Base-by-base conservation (phyloP, 371 early-diverging fungal genomes). In the Lichtheimia hyalospora region DNA sequence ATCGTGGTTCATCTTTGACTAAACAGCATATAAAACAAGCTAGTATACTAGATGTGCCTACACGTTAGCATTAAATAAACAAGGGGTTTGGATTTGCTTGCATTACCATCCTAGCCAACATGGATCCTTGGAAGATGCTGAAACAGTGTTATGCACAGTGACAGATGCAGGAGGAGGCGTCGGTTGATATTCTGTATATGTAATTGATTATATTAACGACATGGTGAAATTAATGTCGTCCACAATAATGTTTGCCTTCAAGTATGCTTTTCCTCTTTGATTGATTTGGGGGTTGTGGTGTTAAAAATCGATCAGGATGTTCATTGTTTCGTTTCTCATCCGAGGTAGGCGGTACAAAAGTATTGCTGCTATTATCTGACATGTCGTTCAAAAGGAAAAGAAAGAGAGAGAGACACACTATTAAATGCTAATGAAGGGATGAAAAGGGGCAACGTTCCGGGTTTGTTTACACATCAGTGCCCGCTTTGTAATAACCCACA, bases 101-200 rank as follows among this genome's bases (percentile, higher is more conserved):
- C 16, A 44, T 51, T 63, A 63, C 63, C 63, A 63, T 57, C 63
- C 63, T 42, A 63, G 34, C 41, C 57, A 63, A 39, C 63, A 63
- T 23, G 63, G 63, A 49, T 63, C 63, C 27, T 44, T 52, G 18
- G 57, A 25, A 12, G 63, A 48, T 23, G 41, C 63, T 15, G 57
- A 40, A 40, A 23, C 58, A 21, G 51, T 62, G 20, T 52, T 52
- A 18, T 57, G 63, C 18, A 63, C 40, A 12, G 44, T 57, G 44
- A 63, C 63, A 14, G 63, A 51, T 15, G 63, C 46, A 18, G 63
- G 63, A 14, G 57, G 52, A 15, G 63, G 63, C 39, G 63, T 63
- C 8, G 63, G 63, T 14, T 63, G 52, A 15, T 63, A 63, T 18
- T 53, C 53, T 20, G 40, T 15, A 20, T 40, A 25, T 52, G 20